phyloP scores from a whole-genome alignment of 148 eudicot species.

The Dianthus caryophyllus region DNA sequence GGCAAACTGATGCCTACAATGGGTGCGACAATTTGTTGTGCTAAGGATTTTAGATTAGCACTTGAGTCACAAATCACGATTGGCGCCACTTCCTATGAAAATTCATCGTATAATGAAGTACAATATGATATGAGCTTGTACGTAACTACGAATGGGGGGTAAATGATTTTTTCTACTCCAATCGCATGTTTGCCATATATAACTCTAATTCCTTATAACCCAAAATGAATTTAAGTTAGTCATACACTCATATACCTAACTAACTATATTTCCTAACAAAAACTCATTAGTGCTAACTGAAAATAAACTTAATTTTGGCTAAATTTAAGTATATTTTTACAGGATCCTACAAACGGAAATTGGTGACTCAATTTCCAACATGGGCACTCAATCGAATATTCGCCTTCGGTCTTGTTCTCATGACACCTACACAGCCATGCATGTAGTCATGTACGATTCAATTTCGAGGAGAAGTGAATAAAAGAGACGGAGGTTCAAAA shows the following conservation, averaged over 20 bases:
- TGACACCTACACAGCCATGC: slow-evolving; percentile 53
- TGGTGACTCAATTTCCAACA: slow-evolving; percentile 89
- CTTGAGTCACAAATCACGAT: slow-evolving; percentile 50
- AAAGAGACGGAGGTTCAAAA: slow-evolving; percentile 44
- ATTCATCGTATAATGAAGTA: slow-evolving; percentile 56
- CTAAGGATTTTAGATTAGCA: slow-evolving; percentile 63
- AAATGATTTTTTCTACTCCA: too few relatives aligned
- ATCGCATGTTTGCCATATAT: too few relatives aligned
- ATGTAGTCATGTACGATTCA: slow-evolving; percentile 80
- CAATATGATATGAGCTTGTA: slow-evolving; percentile 78
- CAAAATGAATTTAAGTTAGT: too few relatives aligned
- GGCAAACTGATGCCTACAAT: slow-evolving; percentile 39
- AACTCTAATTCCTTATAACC: too few relatives aligned
- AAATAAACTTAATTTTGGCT: too few relatives aligned
- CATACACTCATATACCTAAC: too few relatives aligned
- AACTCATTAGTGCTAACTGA: too few relatives aligned
- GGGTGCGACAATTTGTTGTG: slow-evolving; percentile 72
- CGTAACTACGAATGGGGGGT: slow-evolving; percentile 97
- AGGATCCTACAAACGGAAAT: slow-evolving; percentile 87
- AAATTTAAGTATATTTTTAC: too few relatives aligned
- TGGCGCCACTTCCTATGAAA: slow-evolving; percentile 79
- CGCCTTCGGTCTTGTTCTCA: slow-evolving; percentile 76
- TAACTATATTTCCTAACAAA: too few relatives aligned
- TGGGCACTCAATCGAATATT: slow-evolving; percentile 67
- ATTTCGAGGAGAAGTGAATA: slow-evolving; percentile 80